Conservation (phyloP, 257 asterid genomes). For the Orobanche coerulescens region DNA sequence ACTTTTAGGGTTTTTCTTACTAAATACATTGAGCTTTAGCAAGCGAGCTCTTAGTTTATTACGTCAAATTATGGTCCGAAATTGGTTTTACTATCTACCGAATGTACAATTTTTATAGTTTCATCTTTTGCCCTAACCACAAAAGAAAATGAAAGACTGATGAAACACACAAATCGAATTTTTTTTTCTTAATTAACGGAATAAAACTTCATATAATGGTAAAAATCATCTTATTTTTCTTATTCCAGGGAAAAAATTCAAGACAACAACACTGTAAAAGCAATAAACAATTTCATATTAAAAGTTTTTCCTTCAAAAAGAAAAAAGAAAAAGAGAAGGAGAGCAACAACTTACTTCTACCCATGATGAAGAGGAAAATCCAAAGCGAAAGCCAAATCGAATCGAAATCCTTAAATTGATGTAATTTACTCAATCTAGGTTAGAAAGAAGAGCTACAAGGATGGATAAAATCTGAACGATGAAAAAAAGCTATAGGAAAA, state of each 20-base stretch:
- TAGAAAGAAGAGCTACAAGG: constrained; percentile 32
- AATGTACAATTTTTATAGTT: too few species aligned
- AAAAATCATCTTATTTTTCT: neutral
- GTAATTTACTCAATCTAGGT: constrained; percentile 18
- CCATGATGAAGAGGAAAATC: neutral
- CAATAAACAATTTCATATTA: neutral
- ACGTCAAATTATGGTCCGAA: too few species aligned
- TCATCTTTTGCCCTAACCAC: too few species aligned
- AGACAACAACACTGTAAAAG: neutral
- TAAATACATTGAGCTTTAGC: too few species aligned
- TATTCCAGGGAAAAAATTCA: neutral
- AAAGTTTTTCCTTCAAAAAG: too few species aligned
- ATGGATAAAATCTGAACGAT: constrained; percentile 37
- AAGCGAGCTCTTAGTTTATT: too few species aligned
- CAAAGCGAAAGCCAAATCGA: constrained; percentile 5
- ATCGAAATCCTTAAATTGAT: neutral
- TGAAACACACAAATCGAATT: too few species aligned
- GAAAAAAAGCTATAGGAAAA: constrained; percentile 30
- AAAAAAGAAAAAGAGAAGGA: neutral
- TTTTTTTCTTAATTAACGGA: neutral
- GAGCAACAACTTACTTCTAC: neutral
- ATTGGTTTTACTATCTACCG: too few species aligned
- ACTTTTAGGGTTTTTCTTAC: too few species aligned
- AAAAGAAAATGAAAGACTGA: too few species aligned
- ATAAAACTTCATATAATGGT: neutral